Percentiles rank a stretch among this genome's conserved stretches.
phyloP scores from a whole-genome alignment of 2,329 filamentous ascomycete genomes.

The Chrysoporthe puriensis region DNA sequence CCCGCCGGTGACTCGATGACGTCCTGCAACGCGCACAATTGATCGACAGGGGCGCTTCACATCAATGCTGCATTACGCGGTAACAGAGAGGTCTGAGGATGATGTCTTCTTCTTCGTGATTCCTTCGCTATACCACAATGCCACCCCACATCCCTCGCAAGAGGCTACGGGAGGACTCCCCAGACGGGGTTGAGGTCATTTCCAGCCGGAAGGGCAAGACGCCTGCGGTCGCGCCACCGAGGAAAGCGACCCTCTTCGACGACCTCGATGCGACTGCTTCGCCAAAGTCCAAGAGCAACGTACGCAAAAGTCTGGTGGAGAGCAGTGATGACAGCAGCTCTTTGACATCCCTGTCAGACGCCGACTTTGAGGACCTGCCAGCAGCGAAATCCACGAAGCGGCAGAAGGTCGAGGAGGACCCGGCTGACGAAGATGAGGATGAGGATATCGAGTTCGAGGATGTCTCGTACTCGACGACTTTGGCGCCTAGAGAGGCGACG shows the following conservation, averaged over 20 bases:
- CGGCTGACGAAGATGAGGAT: conserved; percentile 54
- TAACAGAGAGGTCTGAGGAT: neutral
- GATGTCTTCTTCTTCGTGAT: neutral
- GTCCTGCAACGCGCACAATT: neutral
- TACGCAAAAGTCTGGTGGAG: conserved; percentile 37
- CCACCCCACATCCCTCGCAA: conserved; percentile 71
- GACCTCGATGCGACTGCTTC: conserved; percentile 58
- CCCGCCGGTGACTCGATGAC: conserved; percentile 17
- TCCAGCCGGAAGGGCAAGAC: conserved; percentile 36
- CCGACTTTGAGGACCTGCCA: conserved; percentile 59
- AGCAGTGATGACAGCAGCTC: conserved; percentile 52
- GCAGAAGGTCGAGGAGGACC: conserved; percentile 43
- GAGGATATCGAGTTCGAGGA: conserved; percentile 68
- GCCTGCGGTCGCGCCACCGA: conserved; percentile 39
- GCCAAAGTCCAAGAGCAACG: conserved; percentile 32
- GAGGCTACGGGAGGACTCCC: conserved; percentile 55
- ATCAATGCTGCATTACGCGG: neutral
- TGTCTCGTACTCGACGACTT: conserved; percentile 46
- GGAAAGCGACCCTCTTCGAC: conserved; percentile 64
- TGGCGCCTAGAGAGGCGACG: conserved; percentile 41
- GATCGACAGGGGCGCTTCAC: conserved; percentile 7
- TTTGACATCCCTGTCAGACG: conserved; percentile 58
- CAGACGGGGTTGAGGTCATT: conserved; percentile 39
- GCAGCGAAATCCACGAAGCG: conserved; percentile 36
- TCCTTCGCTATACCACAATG: conserved; percentile 49